These are phyloP conservation scores for Meyerozyma guilliermondii DNA, from an alignment of 1,139 yeast genomes.

Conservation along the genomic window DNA sequence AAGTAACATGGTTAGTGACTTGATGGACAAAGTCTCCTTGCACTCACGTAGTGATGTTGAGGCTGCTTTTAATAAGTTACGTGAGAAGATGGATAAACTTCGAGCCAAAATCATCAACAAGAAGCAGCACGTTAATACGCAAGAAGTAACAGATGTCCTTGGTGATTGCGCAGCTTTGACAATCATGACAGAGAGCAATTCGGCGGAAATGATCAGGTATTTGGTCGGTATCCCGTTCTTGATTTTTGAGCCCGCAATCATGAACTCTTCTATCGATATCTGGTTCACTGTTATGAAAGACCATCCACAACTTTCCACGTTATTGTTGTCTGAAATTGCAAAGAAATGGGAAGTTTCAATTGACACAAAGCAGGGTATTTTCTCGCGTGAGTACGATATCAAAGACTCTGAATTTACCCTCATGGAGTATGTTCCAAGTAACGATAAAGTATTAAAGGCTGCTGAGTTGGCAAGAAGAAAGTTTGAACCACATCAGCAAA, in stretches of 20 bases:
- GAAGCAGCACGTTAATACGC: conserved; percentile 12
- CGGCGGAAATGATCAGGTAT: conserved; percentile 51
- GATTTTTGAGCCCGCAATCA: conserved; percentile 53
- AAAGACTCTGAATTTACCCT: conserved; percentile 56
- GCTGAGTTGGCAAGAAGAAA: conserved; percentile 44
- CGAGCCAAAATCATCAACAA: conserved; percentile 8
- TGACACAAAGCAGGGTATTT: conserved; percentile 58
- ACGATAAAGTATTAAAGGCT: conserved; percentile 54
- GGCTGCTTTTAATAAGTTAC: conserved; percentile 21
- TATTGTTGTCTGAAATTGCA: conserved; percentile 66
- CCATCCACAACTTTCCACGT: conserved; percentile 47
- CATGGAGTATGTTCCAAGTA: conserved; percentile 91
- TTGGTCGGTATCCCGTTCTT: conserved; percentile 71
- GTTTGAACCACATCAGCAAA: conserved; percentile 70
- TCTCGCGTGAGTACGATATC: conserved; percentile 55
- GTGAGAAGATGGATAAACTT: conserved; percentile 12
- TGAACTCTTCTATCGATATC: conserved; percentile 64
- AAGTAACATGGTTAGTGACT: conserved; percentile 42
- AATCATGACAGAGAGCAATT: conserved; percentile 38
- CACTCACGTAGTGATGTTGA: conserved; percentile 27
- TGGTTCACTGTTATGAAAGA: conserved; percentile 84
- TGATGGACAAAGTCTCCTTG: conserved; percentile 31
- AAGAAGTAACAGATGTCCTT: conserved; percentile 39
- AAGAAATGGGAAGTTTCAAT: conserved; percentile 67
- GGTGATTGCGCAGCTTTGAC: conserved; percentile 48